Percentiles rank a stretch among this genome's conserved stretches.
Evolutionary conservation across 495 filamentous ascomycete genomes (phyloP).

Genomic region (Sordaria brevicollis): DNA sequence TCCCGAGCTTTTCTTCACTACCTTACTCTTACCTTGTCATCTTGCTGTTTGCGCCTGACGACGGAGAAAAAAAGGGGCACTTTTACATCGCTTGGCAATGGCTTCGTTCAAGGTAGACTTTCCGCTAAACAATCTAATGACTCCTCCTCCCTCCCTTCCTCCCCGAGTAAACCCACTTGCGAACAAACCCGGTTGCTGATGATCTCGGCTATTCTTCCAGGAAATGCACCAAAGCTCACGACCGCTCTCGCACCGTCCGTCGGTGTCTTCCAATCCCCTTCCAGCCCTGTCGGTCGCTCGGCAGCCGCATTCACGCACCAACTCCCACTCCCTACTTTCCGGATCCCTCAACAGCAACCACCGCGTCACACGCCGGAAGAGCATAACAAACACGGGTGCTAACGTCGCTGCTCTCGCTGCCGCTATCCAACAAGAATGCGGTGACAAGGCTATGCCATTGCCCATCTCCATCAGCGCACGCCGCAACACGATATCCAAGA

Average conservation of each 20-base stretch:
- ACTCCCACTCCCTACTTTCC: slow-evolving; percentile 67
- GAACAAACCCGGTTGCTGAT: slow-evolving; percentile 25
- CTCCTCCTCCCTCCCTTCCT: slow-evolving; percentile 18
- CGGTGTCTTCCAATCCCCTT: slow-evolving; percentile 29
- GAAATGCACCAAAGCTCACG: slow-evolving; percentile 39
- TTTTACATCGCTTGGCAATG: slow-evolving; percentile 29
- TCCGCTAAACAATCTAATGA: slow-evolving; percentile 10
- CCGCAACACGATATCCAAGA: slow-evolving; percentile 43
- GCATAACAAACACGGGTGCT: slow-evolving; percentile 64
- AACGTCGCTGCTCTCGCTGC: slow-evolving; percentile 69
- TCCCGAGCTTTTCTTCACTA: background rate
- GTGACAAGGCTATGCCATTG: slow-evolving; percentile 42
- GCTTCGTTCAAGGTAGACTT: slow-evolving; percentile 43
- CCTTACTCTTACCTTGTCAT: background rate
- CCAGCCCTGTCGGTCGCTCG: slow-evolving; percentile 29
- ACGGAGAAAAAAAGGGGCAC: slow-evolving; percentile 1
- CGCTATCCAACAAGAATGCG: slow-evolving; percentile 51
- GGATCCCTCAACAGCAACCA: slow-evolving; percentile 64
- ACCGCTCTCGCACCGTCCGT: slow-evolving; percentile 40
- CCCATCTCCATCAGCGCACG: slow-evolving; percentile 37
- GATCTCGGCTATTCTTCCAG: slow-evolving; percentile 24
- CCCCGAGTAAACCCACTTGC: slow-evolving; percentile 1
- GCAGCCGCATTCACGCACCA: slow-evolving; percentile 57
- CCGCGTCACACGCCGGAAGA: slow-evolving; percentile 88
- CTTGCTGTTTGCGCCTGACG: background rate